These are phyloP conservation scores for Calonectria henricotiae DNA, from an alignment of 2,329 filamentous ascomycete genomes.

Conservation along the genomic window DNA sequence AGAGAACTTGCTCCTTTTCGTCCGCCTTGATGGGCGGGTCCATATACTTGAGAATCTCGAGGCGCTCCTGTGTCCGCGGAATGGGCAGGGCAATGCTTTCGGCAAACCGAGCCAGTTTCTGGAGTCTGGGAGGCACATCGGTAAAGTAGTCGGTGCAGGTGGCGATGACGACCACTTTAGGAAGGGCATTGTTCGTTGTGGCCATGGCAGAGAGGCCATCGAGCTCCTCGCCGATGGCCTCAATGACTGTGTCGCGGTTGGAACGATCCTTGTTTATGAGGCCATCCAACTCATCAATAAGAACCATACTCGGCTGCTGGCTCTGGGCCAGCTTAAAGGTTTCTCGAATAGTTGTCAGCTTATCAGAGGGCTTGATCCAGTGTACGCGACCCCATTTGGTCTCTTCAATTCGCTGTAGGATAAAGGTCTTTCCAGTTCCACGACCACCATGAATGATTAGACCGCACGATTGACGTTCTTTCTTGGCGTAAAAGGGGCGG, in stretches of 20 bases:
- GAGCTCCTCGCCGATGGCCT: constrained; percentile 69
- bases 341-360: constrained; percentile 74
- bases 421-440: constrained; percentile 87
- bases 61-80: constrained; percentile 80
- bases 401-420: constrained; percentile 78
- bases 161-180: constrained; percentile 81
- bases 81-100: constrained; percentile 82
- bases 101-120: constrained; percentile 76
- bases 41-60: constrained; percentile 81
- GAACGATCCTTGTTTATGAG: constrained; percentile 76
- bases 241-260: constrained; percentile 68
- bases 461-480: constrained; percentile 65
- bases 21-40: constrained; percentile 65
- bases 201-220: constrained; percentile 67
- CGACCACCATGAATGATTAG: constrained; percentile 85
- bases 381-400: constrained; percentile 82
- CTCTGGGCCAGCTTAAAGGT: constrained; percentile 79
- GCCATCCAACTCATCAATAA: constrained; percentile 84
- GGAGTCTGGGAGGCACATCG: constrained; percentile 80
- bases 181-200: constrained; percentile 58
- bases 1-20: constrained; percentile 69
- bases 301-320: constrained; percentile 81
- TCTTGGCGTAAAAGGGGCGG: constrained; percentile 52
- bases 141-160: constrained; percentile 80
- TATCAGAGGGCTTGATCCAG: constrained; percentile 71